A percentile compares a stretch with the other conserved stretches of the same genome.
Conservation (phyloP, 2,329 filamentous ascomycete species). For the Venturiaceae sp. region DNA sequence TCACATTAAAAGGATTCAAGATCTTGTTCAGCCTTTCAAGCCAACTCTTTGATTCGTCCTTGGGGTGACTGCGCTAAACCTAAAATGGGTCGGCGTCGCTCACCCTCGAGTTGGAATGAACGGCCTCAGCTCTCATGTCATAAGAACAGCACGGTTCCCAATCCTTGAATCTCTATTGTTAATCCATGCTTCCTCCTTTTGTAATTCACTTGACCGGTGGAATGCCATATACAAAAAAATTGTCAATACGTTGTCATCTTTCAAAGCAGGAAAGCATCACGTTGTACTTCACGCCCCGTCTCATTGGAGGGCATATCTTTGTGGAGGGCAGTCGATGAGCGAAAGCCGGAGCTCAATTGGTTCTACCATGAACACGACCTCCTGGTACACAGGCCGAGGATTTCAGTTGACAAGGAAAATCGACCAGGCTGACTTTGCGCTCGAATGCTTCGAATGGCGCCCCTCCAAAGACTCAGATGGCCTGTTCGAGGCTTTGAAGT, state of each 20-base stretch:
- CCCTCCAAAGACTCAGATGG: background rate
- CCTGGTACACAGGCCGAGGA: background rate
- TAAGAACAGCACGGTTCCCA: background rate
- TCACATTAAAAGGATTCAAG: background rate
- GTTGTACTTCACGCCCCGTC: too few relatives aligned
- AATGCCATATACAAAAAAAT: too few relatives aligned
- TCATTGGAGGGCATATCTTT: too few relatives aligned
- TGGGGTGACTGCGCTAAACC: background rate
- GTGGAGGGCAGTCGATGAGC: too few relatives aligned
- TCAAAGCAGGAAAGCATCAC: too few relatives aligned
- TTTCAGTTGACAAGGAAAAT: background rate
- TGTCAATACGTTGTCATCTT: too few relatives aligned
- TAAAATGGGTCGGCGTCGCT: background rate
- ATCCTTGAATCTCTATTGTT: background rate
- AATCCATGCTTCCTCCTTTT: too few relatives aligned
- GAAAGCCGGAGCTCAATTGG: background rate
- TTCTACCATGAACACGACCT: background rate
- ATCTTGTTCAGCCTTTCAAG: background rate
- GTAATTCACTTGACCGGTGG: too few relatives aligned
- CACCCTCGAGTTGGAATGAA: background rate
- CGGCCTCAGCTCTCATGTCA: background rate
- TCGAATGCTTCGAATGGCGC: background rate
- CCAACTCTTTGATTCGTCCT: background rate
- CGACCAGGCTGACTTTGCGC: background rate
- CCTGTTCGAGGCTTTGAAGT: background rate